Evolutionary conservation across 352 stramenopile genomes (phyloP).

Genomic region (Phytophthora ramorum): DNA sequence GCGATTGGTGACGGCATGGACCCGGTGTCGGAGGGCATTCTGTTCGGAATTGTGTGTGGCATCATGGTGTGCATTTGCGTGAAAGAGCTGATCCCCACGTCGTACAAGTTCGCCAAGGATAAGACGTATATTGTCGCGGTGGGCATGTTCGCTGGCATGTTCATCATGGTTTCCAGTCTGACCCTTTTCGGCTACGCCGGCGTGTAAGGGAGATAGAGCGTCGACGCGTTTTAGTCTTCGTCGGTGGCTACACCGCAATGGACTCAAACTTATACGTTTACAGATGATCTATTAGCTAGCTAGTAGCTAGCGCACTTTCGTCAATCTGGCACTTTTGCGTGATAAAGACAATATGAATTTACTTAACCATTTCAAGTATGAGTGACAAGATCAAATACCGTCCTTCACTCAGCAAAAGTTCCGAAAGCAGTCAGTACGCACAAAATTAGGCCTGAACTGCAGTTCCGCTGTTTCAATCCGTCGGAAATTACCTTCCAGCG

Average conservation of each 20-base stretch:
- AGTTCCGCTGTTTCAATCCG: too few species aligned
- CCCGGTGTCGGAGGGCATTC: constrained; percentile 65
- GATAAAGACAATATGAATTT: too few species aligned
- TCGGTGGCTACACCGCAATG: background rate
- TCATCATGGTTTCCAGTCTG: constrained; percentile 87
- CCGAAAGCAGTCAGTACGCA: too few species aligned
- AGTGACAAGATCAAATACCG: too few species aligned
- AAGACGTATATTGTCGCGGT: constrained; percentile 80
- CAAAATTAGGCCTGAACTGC: too few species aligned
- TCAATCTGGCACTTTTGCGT: too few species aligned
- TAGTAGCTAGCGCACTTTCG: too few species aligned
- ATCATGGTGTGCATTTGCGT: constrained; percentile 95
- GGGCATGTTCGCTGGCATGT: constrained; percentile 82
- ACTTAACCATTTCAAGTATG: too few species aligned
- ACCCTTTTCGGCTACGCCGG: constrained; percentile 82
- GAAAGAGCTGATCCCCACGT: constrained; percentile 92
- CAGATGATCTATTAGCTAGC: background rate
- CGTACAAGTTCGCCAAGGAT: constrained; percentile 84
- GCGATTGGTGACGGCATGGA: constrained; percentile 80
- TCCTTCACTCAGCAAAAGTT: too few species aligned
- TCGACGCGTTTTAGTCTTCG: background rate
- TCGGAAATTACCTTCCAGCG: too few species aligned
- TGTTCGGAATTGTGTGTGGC: constrained; percentile 92
- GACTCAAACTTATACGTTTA: background rate
- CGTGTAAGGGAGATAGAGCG: constrained; percentile 25